Conservation (phyloP, 139 green algal genomes). For the Nannochloris sp. region DNA sequence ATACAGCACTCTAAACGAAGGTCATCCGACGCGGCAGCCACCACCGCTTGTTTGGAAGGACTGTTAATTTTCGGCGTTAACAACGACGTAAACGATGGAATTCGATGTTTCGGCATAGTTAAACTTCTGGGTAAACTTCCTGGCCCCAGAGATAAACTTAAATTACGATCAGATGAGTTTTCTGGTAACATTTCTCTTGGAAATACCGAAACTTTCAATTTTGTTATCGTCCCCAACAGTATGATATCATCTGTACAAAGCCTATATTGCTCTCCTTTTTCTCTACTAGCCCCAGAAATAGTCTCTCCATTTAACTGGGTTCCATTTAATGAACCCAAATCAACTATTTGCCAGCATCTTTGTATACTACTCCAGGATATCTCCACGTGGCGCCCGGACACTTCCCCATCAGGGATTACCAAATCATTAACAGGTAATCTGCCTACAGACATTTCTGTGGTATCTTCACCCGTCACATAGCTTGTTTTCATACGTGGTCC, state of each 20-base stretch:
- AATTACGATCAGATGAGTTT: slow-evolving; percentile 5
- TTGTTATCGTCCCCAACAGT: slow-evolving; percentile 28
- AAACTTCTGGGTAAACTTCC: slow-evolving; percentile 25
- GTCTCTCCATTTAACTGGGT: slow-evolving; percentile 49
- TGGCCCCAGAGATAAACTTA: slow-evolving; percentile 1
- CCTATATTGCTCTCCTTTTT: slow-evolving; percentile 29
- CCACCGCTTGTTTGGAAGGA: slow-evolving; percentile 13
- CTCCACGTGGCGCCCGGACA: slow-evolving; percentile 51
- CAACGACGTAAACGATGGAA: slow-evolving; percentile 23
- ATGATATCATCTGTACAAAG: slow-evolving; percentile 46
- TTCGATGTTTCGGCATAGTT: slow-evolving; percentile 31
- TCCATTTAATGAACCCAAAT: slow-evolving; percentile 71
- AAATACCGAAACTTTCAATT: slow-evolving; percentile 33
- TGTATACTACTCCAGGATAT: slow-evolving; percentile 40
- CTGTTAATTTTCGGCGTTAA: slow-evolving; percentile 31
- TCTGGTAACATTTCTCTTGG: slow-evolving; percentile 21
- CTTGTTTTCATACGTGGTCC: slow-evolving; percentile 31
- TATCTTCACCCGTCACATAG: slow-evolving; percentile 7
- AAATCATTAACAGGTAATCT: slow-evolving; percentile 37
- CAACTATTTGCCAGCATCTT: slow-evolving; percentile 39
- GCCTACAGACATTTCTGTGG: slow-evolving; percentile 51
- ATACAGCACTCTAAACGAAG: slow-evolving; percentile 41
- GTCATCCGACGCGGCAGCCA: slow-evolving; percentile 18
- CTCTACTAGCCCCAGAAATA: slow-evolving; percentile 47
- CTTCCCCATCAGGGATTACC: slow-evolving; percentile 54